Base-by-base conservation (phyloP, 1,284 basidiomycete species). In the Pascua sp. region DNA sequence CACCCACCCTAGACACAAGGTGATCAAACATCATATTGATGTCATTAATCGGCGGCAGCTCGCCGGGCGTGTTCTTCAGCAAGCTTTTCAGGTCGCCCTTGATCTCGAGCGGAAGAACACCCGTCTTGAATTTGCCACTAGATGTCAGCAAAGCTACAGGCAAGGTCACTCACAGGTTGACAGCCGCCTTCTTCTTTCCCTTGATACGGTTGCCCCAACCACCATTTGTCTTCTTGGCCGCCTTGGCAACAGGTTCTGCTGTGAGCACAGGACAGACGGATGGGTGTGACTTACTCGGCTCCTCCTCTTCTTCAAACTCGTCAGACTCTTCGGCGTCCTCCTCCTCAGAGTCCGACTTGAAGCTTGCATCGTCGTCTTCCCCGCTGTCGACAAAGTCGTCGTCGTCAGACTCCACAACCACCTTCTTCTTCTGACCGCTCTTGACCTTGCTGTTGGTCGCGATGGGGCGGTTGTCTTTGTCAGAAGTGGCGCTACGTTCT, bases 21-120 rank as follows among this genome's bases (percentile, higher is more conserved):
- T 97, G 90, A 53, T 81, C 80, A 73, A 97, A 97, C 71, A 97
- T 96, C 47, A 83, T 81, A 18, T 87, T 82, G 61, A 95, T 87
- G 59, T 89, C 82, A 67, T 86, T 82, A 54, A 97, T 88, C 8
- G 94, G 93, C 12, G 94, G 90, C 12, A 80, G 69, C 42, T 71
- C 71, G 11, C 76, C 71, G 49, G 68, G 69, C 52, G 75, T 61
- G 37, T 64, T 63, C 55, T 68, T 70, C 11, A 68, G 69, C 5
- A 43, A 45, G 24, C 44, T 42, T 37, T 61, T 65, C 45, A 65
- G 55, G 12, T 67, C 66, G 10, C n/a, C 8, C 11, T 51, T 42
- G 15, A 43, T 16, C 2, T 47, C 41, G 11, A 72, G 57, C 4
- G 72, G 68, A 36, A 56, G 56, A 13, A 73, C 59, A 18, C 69